phyloP scores from a whole-genome alignment of 345 rosid genomes.

The Turritis glabra region DNA sequence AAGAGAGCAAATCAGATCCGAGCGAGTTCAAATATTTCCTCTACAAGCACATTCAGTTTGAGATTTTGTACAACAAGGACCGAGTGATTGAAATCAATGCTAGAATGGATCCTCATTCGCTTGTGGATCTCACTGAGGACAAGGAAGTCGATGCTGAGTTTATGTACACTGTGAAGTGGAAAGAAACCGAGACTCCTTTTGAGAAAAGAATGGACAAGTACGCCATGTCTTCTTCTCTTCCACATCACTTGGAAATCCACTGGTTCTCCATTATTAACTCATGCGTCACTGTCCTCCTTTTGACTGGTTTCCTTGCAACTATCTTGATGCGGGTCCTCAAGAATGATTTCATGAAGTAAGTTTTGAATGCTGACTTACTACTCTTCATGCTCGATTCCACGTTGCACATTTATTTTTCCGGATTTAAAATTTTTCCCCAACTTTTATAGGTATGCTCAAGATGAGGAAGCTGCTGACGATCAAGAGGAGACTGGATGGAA shows the following conservation, averaged over 20 bases:
- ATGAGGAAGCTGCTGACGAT: constrained; percentile 87
- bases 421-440: not conserved
- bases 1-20: constrained; percentile 61
- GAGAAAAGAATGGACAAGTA: constrained; percentile 94
- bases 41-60: constrained; percentile 76
- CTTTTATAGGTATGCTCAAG: constrained; percentile 65
- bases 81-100: constrained; percentile 73
- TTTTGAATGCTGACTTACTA: not conserved
- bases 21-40: constrained; percentile 68
- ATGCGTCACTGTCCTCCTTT: constrained; percentile 84
- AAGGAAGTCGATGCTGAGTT: constrained; percentile 79
- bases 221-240: constrained; percentile 78
- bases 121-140: constrained; percentile 78
- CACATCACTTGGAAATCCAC: constrained; percentile 90
- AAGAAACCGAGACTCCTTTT: constrained; percentile 76
- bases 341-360: constrained; percentile 93
- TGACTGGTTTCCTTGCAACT: constrained; percentile 91
- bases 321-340: constrained; percentile 89
- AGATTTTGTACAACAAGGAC: constrained; percentile 71
- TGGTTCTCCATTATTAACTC: constrained; percentile 94
- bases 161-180: constrained; percentile 87
- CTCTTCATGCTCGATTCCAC: not conserved
- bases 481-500: constrained; percentile 96
- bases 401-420: not conserved
- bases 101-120: constrained; percentile 67